Percentiles rank a stretch among this genome's conserved stretches.
Conservation (phyloP, 345 rosid genomes). For the Geranium rotundifolium region DNA sequence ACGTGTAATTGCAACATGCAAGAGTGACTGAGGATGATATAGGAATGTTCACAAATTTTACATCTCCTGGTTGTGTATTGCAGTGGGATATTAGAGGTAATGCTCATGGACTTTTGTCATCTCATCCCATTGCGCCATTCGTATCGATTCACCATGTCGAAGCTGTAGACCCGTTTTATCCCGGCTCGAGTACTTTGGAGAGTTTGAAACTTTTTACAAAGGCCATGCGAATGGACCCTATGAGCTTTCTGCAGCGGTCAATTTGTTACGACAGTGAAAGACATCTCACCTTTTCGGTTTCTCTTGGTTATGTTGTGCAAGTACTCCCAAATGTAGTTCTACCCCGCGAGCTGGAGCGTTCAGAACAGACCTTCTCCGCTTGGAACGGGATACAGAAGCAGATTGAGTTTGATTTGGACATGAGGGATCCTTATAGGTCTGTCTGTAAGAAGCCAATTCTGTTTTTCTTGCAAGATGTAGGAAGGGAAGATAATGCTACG, state of each 20-base stretch:
- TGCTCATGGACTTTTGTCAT: constrained; percentile 62
- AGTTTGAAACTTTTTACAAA: constrained; percentile 63
- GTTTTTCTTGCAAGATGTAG: constrained; percentile 44
- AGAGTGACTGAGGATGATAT: neutral
- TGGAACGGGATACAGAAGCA: constrained; percentile 53
- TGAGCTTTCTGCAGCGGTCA: constrained; percentile 71
- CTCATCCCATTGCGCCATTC: constrained; percentile 84
- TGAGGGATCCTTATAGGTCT: constrained; percentile 46
- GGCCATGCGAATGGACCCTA: constrained; percentile 62
- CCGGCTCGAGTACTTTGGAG: constrained; percentile 53
- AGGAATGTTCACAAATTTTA: neutral
- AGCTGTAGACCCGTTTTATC: constrained; percentile 74
- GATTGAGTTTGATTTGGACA: constrained; percentile 76
- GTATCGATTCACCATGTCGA: constrained; percentile 82
- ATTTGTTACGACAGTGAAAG: constrained; percentile 59
- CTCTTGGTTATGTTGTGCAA: constrained; percentile 77
- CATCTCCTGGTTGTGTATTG: constrained; percentile 5
- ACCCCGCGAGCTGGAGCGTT: constrained; percentile 68
- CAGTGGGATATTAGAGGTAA: constrained; percentile 94
- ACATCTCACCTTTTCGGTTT: constrained; percentile 45
- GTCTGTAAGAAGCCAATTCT: constrained; percentile 41
- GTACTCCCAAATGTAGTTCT: constrained; percentile 53
- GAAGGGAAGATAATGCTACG: constrained; percentile 35
- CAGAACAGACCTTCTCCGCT: constrained; percentile 69
- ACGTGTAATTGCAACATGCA: neutral